Conservation (phyloP, 768 basidiomycete genomes). For the Suillus subluteus region DNA sequence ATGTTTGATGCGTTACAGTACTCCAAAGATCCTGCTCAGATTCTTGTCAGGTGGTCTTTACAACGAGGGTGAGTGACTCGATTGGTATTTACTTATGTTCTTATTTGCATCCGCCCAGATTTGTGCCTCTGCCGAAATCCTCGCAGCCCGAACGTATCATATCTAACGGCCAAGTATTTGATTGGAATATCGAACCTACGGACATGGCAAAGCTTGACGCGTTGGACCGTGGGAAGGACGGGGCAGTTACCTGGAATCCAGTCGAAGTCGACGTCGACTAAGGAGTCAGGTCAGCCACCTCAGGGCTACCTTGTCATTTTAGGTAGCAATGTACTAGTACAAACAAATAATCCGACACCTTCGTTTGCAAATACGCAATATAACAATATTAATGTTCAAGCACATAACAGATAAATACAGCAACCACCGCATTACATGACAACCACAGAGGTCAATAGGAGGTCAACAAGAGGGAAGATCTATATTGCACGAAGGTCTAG, state of each 20-base stretch:
- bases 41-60: conserved; percentile 84
- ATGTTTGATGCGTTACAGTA: conserved; percentile 38
- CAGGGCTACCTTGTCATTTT: background rate
- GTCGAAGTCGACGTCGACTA: conserved; percentile 40
- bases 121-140: conserved; percentile 53
- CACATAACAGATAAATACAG: background rate
- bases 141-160: conserved; percentile 45
- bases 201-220: conserved; percentile 49
- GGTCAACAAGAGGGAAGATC: background rate
- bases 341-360: background rate
- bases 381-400: background rate
- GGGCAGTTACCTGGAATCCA: conserved; percentile 54
- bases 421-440: background rate
- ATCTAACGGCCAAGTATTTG: conserved; percentile 48
- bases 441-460: background rate
- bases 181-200: conserved; percentile 44
- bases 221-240: conserved; percentile 47
- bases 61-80: conserved; percentile 62
- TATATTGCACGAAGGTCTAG: background rate
- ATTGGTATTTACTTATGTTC: background rate
- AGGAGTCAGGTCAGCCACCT: background rate
- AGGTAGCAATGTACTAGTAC: background rate
- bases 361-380: background rate
- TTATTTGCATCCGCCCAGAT: conserved; percentile 30
- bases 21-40: conserved; percentile 64